phyloP scores from a whole-genome alignment of 2,329 filamentous ascomycete species.

The Ceratocystis variospora region DNA sequence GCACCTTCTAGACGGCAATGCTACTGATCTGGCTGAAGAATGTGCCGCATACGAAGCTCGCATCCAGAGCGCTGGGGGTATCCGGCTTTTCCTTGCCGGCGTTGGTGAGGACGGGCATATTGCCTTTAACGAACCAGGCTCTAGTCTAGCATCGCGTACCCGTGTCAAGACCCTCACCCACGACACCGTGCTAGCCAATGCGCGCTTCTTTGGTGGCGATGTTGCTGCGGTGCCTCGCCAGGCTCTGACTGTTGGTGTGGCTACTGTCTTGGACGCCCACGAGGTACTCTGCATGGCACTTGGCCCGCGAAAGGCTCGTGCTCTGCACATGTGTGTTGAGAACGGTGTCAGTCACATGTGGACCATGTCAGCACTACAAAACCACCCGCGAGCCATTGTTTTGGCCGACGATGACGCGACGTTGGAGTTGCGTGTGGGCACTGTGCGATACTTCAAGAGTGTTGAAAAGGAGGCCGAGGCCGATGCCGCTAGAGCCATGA shows the following conservation, averaged over 20 bases:
- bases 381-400: constrained; percentile 69
- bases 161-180: constrained; percentile 78
- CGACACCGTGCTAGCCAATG: constrained; percentile 76
- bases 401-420: constrained; percentile 73
- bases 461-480: constrained; percentile 51
- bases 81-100: constrained; percentile 73
- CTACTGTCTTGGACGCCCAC: constrained; percentile 66
- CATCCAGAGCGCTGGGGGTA: constrained; percentile 61
- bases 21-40: constrained; percentile 58
- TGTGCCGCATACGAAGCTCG: constrained; percentile 67
- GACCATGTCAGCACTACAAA: constrained; percentile 68
- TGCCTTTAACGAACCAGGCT: constrained; percentile 82
- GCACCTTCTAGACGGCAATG: constrained; percentile 73
- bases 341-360: constrained; percentile 81
- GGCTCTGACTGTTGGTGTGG: constrained; percentile 72
- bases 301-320: constrained; percentile 66
- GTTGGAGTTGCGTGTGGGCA: constrained; percentile 59
- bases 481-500: constrained; percentile 29
- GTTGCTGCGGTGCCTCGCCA: constrained; percentile 61
- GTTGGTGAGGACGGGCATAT: constrained; percentile 81
- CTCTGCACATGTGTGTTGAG: constrained; percentile 68
- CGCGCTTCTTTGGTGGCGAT: constrained; percentile 68
- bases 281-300: constrained; percentile 76
- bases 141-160: constrained; percentile 61
- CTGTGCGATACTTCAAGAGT: constrained; percentile 58